A percentile compares a stretch with the other conserved stretches of the same genome.
Evolutionary conservation across 495 filamentous ascomycete species (phyloP).

Genomic region (Hypoxylon subgilvum): DNA sequence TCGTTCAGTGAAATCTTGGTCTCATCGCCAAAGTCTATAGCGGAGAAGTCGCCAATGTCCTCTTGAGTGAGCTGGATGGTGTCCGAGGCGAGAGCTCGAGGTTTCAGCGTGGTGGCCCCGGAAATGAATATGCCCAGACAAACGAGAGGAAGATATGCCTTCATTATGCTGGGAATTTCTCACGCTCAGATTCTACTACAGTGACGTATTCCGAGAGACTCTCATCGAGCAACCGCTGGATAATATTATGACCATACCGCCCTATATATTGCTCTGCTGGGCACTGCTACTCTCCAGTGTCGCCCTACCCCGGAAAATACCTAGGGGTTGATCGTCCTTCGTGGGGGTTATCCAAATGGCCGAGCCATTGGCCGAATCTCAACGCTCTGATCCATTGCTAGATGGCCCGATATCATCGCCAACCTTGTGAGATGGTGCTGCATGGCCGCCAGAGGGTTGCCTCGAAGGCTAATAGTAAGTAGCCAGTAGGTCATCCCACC

Average conservation of each 20-base stretch:
- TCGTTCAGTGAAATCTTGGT: background rate
- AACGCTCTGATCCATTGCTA: background rate
- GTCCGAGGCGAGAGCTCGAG: constrained; percentile 36
- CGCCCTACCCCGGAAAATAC: background rate
- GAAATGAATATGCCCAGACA: constrained; percentile 42
- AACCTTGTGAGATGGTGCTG: background rate
- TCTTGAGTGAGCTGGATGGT: constrained; percentile 38
- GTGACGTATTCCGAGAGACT: background rate
- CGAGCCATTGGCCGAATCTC: background rate
- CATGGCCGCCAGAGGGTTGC: constrained; percentile 5
- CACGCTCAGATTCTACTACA: background rate
- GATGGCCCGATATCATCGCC: constrained; percentile 6
- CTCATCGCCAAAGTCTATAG: constrained; percentile 46
- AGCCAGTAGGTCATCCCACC: background rate
- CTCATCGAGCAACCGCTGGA: background rate
- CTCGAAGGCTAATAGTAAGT: background rate
- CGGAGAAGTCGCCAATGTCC: constrained; percentile 41
- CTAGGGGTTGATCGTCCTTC: constrained; percentile 1
- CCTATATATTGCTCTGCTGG: constrained; percentile 22
- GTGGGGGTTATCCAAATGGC: constrained; percentile 2
- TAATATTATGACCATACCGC: constrained; percentile 6
- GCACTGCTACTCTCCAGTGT: background rate
- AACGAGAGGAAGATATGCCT: constrained; percentile 70
- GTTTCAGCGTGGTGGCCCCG: background rate
- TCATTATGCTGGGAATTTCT: constrained; percentile 53